Percentiles rank a stretch among this genome's conserved stretches.
These are phyloP conservation scores for Solanum pennellii DNA, from an alignment of 257 asterid species.

Conservation along the genomic window DNA sequence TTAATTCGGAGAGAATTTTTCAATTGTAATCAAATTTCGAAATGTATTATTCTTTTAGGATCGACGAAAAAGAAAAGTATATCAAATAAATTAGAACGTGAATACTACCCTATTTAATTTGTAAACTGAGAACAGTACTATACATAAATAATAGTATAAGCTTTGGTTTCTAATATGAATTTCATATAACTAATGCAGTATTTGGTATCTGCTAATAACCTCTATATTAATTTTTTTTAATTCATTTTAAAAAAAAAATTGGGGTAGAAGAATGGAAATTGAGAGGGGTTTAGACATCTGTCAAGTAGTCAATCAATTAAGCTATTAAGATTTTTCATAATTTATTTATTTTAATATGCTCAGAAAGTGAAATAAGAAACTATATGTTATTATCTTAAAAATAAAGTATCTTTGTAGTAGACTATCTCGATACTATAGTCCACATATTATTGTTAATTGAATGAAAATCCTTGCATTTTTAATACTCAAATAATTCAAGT, in stretches of 20 bases:
- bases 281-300: too few relatives aligned
- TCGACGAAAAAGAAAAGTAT: too few relatives aligned
- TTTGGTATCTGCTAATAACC: neutral
- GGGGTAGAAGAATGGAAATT: too few relatives aligned
- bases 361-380: neutral
- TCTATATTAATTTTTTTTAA: neutral
- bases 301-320: too few relatives aligned
- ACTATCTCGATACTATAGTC: neutral
- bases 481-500: neutral
- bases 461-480: neutral
- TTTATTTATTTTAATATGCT: neutral
- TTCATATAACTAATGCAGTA: neutral
- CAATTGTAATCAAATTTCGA: too few relatives aligned
- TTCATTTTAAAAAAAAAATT: too few relatives aligned
- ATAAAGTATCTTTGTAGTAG: neutral
- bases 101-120: neutral
- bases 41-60: neutral
- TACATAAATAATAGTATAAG: neutral
- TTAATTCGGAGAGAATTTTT: too few relatives aligned
- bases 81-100: too few relatives aligned
- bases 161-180: neutral
- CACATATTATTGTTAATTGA: neutral
- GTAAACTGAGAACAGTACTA: neutral
- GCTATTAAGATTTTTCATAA: accelerated
- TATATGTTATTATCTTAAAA: neutral